Evolutionary conservation across 257 asterid genomes (phyloP).

Genomic region (Sherardia arvensis): DNA sequence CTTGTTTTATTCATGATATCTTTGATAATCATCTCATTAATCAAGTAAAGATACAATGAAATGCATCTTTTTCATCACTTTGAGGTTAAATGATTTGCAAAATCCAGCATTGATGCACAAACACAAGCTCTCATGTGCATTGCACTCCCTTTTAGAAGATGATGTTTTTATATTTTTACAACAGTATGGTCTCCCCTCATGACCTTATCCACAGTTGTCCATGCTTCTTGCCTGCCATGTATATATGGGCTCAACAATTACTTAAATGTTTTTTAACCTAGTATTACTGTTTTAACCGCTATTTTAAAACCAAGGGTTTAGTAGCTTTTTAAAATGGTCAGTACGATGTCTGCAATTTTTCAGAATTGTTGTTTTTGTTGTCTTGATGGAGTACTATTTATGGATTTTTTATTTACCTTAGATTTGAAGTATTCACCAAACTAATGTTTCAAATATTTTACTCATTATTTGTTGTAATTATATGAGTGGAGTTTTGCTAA

Average conservation of each 20-base stretch:
- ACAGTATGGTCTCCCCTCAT: background rate
- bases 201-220: background rate
- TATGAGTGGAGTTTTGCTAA: too few relatives aligned
- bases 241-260: background rate
- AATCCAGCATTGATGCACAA: background rate
- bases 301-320: too few relatives aligned
- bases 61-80: background rate
- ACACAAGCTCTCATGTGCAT: background rate
- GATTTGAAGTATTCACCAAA: too few relatives aligned
- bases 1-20: too few relatives aligned
- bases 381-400: background rate
- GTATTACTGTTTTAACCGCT: too few relatives aligned
- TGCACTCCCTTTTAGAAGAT: constrained; percentile 4
- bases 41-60: too few relatives aligned
- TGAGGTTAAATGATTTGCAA: background rate
- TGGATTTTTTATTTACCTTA: too few relatives aligned
- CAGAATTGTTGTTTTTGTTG: background rate
- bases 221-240: background rate
- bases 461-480: too few relatives aligned
- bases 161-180: background rate
- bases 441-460: too few relatives aligned
- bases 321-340: too few relatives aligned
- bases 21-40: too few relatives aligned
- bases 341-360: background rate
- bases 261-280: background rate